Evolutionary conservation across 108 stramenopile species (phyloP), one percentile per base, ranked within the genome.

Genomic region (Cyclotella choctawhatcheeana): DNA sequence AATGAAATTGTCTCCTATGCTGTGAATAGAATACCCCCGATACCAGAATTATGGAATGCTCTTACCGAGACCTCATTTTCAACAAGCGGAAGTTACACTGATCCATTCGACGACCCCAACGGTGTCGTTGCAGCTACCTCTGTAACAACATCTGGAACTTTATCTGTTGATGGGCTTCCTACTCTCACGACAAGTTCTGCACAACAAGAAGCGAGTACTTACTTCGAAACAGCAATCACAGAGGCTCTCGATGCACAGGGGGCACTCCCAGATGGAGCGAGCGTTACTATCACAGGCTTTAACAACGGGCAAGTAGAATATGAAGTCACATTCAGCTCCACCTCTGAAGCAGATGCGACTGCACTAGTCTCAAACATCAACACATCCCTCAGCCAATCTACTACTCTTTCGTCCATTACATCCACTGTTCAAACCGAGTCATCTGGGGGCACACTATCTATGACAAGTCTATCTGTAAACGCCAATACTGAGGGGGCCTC

Each of bases 1-100:
- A 20, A 16, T 20, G 61, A 73, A 24, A 74, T 74, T 33, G 44
- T 45, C 6, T 50, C 30, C 29, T 58, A 47, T 55, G 73, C 64
- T n/a, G 4, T 16, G 22, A 54, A 0, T 21, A 43, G 58, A 2
- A 22, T 24, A 17, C 73, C 73, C 14, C 40, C 55, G 22, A 55
- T 74, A 0, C 56, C 30, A 16, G 64, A 65, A 5, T 34, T 74
- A 16, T 59, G 44, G 24, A 22, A 22, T 31, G 27, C 30, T 29
- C 0, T 34, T n/a, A 58, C 58, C 26, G 64, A 35, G 25, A 27
- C 53, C 7, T 59, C 64, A 22, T 56, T 74, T 18, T 5, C 51
- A 35, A 45, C 72, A 14, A 43, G 21, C 13, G 72, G 72, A 24
- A 56, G 61, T 6, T 73, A 52, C 43, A 55, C 18, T 2, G 47